Percentiles rank a stretch among this genome's conserved stretches.
phyloP scores from a whole-genome alignment of 2,329 filamentous ascomycete genomes.

The Didymella sp. region DNA sequence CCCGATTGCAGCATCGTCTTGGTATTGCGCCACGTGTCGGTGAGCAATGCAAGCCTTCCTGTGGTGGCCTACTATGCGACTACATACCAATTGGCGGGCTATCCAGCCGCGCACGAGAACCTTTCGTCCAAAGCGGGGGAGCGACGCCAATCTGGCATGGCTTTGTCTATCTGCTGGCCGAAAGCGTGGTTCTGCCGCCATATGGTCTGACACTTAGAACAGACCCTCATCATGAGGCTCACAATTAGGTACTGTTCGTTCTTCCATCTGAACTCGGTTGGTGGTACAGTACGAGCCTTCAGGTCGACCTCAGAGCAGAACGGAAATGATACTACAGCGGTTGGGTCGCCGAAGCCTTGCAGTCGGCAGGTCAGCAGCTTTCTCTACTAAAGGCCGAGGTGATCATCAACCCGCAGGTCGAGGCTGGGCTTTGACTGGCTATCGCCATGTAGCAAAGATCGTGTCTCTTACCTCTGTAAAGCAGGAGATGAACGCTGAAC shows the following conservation, averaged over 20 bases:
- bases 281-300: neutral
- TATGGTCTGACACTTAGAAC: neutral
- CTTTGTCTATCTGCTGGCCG: neutral
- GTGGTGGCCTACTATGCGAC: neutral
- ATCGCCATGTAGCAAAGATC: neutral
- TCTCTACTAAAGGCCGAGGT: neutral
- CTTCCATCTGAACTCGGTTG: neutral
- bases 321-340: neutral
- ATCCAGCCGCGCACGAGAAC: neutral
- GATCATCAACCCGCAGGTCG: neutral
- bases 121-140: neutral
- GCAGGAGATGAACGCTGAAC: neutral
- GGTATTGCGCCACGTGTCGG: constrained; percentile 9
- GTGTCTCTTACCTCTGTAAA: neutral
- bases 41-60: constrained; percentile 1
- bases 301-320: neutral
- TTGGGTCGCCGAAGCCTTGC: neutral
- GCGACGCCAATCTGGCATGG: neutral
- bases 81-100: neutral
- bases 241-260: neutral
- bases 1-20: constrained; percentile 16
- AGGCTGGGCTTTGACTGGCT: neutral
- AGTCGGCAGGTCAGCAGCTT: neutral
- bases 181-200: neutral
- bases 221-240: neutral